Percentiles rank a stretch among this genome's conserved stretches.
Conservation (phyloP, 768 basidiomycete genomes). For the Hypsizygus marmoreus region DNA sequence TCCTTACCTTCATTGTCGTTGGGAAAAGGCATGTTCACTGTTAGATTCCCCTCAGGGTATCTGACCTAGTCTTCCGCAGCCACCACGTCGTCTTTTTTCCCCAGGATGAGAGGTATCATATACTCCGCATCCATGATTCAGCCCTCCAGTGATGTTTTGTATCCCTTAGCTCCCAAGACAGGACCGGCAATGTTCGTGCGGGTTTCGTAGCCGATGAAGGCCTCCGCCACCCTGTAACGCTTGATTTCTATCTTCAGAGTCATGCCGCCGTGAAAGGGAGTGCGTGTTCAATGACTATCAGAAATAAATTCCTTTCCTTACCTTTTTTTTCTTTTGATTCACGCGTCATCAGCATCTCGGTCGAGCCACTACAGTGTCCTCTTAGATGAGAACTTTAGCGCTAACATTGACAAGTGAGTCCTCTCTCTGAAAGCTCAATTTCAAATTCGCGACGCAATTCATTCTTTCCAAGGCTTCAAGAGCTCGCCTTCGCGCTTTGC, state of each 20-base stretch:
- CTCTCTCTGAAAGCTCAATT: slow-evolving; percentile 16
- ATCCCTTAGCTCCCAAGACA: slow-evolving; percentile 43
- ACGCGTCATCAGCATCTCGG: slow-evolving; percentile 49
- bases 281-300: slow-evolving; percentile 23
- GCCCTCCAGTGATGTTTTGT: slow-evolving; percentile 5
- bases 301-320: too few relatives aligned
- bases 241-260: slow-evolving; percentile 63
- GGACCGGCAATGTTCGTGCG: slow-evolving; percentile 52
- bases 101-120: slow-evolving; percentile 24
- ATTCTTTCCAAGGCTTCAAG: slow-evolving; percentile 36
- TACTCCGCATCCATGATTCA: neutral
- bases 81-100: slow-evolving; percentile 58
- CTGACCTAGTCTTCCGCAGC: too few relatives aligned
- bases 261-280: slow-evolving; percentile 53
- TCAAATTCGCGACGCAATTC: slow-evolving; percentile 4
- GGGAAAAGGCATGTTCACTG: slow-evolving; percentile 40
- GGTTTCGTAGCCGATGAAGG: slow-evolving; percentile 58
- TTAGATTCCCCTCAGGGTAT: too few relatives aligned
- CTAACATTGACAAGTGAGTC: slow-evolving; percentile 22
- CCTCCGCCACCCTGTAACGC: slow-evolving; percentile 53
- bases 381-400: slow-evolving; percentile 34
- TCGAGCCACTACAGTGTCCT: slow-evolving; percentile 60
- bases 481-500: slow-evolving; percentile 52
- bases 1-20: slow-evolving; percentile 60
- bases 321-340: neutral